A percentile compares a stretch with the other conserved stretches of the same genome.
These are phyloP conservation scores for Syncephalastrum racemosum DNA, from an alignment of 371 early-diverging fungal species.

Conservation along the genomic window DNA sequence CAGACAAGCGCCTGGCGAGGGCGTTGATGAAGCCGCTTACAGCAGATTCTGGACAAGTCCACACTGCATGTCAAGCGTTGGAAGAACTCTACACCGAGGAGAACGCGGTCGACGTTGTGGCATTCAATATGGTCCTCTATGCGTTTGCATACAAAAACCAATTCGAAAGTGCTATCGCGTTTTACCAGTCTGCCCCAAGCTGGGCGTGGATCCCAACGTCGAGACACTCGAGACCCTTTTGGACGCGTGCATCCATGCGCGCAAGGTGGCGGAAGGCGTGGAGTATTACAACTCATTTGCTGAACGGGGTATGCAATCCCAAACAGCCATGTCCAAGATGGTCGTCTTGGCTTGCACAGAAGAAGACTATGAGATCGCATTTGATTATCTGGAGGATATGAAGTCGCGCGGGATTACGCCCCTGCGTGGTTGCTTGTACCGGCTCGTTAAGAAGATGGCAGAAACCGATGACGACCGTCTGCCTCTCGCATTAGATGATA, in stretches of 20 bases:
- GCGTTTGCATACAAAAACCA: conserved; percentile 40
- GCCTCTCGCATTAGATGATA: conserved; percentile 63
- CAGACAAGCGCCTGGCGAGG: conserved; percentile 36
- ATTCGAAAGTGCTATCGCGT: conserved; percentile 44
- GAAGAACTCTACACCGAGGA: conserved; percentile 23
- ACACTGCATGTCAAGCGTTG: conserved; percentile 42
- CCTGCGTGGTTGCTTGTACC: conserved; percentile 54
- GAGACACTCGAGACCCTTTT: conserved; percentile 64
- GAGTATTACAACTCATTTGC: conserved; percentile 42
- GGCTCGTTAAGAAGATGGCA: conserved; percentile 62
- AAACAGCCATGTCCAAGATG: conserved; percentile 59
- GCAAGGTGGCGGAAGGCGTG: conserved; percentile 49
- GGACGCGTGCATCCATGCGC: conserved; percentile 52
- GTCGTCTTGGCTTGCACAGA: conserved; percentile 52
- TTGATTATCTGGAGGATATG: conserved; percentile 74
- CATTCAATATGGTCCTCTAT: conserved; percentile 57
- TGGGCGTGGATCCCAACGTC: conserved; percentile 42
- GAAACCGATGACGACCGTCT: conserved; percentile 64
- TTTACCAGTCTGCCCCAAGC: conserved; percentile 33
- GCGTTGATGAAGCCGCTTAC: conserved; percentile 22
- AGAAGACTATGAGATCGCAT: conserved; percentile 74
- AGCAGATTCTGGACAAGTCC: conserved; percentile 29
- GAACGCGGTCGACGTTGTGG: conserved; percentile 46
- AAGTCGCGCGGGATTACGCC: conserved; percentile 62
- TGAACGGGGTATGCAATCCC: conserved; percentile 9